Evolutionary conservation across 2,329 filamentous ascomycete species (phyloP).

Genomic region (Clonostachys solani): DNA sequence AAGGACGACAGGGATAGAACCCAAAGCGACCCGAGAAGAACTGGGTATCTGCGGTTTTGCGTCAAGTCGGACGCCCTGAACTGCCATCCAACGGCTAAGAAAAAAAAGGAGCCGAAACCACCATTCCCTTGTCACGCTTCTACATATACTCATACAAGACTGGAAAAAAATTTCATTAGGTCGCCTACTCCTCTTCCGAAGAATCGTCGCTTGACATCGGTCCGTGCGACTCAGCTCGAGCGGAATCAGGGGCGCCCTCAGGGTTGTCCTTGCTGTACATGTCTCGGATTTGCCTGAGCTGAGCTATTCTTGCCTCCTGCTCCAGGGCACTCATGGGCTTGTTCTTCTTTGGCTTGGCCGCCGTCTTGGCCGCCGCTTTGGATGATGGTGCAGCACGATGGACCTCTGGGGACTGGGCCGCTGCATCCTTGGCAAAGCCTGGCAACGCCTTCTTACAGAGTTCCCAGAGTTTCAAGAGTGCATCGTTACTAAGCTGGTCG

Average conservation of each 20-base stretch:
- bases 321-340: conserved; percentile 71
- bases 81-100: no score
- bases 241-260: no score
- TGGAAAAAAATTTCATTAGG: background rate
- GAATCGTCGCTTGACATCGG: conserved; percentile 6
- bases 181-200: conserved; percentile 5
- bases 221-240: no score
- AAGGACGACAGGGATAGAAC: no score
- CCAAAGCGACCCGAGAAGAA: no score
- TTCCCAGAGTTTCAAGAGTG: conserved; percentile 46
- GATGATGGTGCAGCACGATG: conserved; percentile 14
- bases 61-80: no score
- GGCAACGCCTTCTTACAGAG: conserved; percentile 37
- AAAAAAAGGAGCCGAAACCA: no score
- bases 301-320: conserved; percentile 61
- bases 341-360: conserved; percentile 61
- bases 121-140: no score
- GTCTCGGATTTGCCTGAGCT: conserved; percentile 50
- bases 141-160: background rate
- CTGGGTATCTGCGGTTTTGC: no score
- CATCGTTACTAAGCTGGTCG: conserved; percentile 51
- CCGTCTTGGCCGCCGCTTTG: conserved; percentile 19
- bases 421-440: conserved; percentile 28
- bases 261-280: conserved; percentile 24
- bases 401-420: conserved; percentile 20